Evolutionary conservation across 2,329 filamentous ascomycete genomes (phyloP).

Genomic region (Diaporthe destruens): DNA sequence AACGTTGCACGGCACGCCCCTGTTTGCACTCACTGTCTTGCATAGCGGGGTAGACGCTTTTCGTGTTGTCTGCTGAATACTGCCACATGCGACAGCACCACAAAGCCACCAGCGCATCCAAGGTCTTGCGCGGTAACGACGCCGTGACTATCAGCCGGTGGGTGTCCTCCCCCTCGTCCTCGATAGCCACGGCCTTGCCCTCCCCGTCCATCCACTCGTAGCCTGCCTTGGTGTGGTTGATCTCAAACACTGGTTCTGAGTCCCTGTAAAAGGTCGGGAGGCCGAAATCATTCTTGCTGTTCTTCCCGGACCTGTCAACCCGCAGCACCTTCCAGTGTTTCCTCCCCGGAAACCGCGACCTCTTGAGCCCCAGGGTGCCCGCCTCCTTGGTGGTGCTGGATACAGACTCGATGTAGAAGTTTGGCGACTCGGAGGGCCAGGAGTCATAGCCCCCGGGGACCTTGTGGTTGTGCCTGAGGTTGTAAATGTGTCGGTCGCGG

Average conservation of each 20-base stretch:
- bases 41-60: not conserved
- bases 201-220: slow-evolving; percentile 13
- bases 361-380: slow-evolving; percentile 40
- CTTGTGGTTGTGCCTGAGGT: slow-evolving; percentile 42
- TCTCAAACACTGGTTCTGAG: slow-evolving; percentile 36
- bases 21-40: not conserved
- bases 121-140: slow-evolving; percentile 28
- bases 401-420: slow-evolving; percentile 44
- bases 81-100: slow-evolving; percentile 41
- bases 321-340: slow-evolving; percentile 40
- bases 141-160: slow-evolving; percentile 37
- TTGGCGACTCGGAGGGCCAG: slow-evolving; percentile 43
- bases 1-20: too few species aligned
- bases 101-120: slow-evolving; percentile 41
- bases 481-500: slow-evolving; percentile 44
- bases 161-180: slow-evolving; percentile 14
- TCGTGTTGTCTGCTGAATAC: slow-evolving; percentile 35
- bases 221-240: slow-evolving; percentile 11
- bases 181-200: slow-evolving; percentile 35
- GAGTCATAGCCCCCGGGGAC: slow-evolving; percentile 1
- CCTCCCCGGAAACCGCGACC: slow-evolving; percentile 26
- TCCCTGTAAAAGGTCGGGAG: slow-evolving; percentile 35
- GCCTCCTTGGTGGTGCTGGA: slow-evolving; percentile 28
- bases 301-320: slow-evolving; percentile 37
- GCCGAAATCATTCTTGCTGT: slow-evolving; percentile 18